Base-by-base conservation (phyloP, 1,139 yeast species). In the Magnusiomyces paraingens region DNA sequence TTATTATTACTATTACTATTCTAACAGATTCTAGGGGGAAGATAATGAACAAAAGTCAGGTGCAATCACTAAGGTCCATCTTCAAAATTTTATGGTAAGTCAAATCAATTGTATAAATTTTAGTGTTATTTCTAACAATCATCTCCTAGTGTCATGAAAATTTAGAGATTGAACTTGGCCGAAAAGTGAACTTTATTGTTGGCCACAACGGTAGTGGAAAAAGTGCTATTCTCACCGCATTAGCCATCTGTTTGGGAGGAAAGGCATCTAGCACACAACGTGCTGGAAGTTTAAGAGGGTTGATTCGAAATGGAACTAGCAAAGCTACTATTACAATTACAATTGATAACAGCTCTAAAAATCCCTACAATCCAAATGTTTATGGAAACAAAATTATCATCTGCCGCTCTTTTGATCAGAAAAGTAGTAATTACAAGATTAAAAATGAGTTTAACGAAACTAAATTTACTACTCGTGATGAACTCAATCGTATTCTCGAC, bases 161-260 rank as follows among this genome's bases (percentile, higher is more conserved):
- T 52, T 86, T 94, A 63, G 83, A 82, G 54, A 71, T 93, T 17
- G 79, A 78, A 1, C 75, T 94, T 45, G 96, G 96, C 0, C 95
- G 95, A 0, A 81, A 85, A 55, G 77, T 93, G 59, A 94, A 93
- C 68, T 89, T 94, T 64, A 88, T 94, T 55, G 87, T 90, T 40
- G 99, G 99, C 12, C 80, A 87, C 59, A 94, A 94, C 64, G 99
- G 99, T 1, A 84, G 95, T 38, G 99, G 99, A 36, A 46, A 46
- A 17, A 46, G 49, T 32, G 96, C 99, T 0, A 79, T 94, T 35
- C 72, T 94, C 58, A 91, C 98, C 0, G 98, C 96, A 1, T 82
- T 94, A 5, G 83, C 94, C 2, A 85, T 90, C 12, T 95, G 96
- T 5, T 72, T 93, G 10, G 99, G 99, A n/a, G 96, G 96, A 1